Percentiles rank a stretch among this genome's conserved stretches.
Evolutionary conservation across 2,329 filamentous ascomycete genomes (phyloP).

Genomic region (Paraconiothyrium sp.): DNA sequence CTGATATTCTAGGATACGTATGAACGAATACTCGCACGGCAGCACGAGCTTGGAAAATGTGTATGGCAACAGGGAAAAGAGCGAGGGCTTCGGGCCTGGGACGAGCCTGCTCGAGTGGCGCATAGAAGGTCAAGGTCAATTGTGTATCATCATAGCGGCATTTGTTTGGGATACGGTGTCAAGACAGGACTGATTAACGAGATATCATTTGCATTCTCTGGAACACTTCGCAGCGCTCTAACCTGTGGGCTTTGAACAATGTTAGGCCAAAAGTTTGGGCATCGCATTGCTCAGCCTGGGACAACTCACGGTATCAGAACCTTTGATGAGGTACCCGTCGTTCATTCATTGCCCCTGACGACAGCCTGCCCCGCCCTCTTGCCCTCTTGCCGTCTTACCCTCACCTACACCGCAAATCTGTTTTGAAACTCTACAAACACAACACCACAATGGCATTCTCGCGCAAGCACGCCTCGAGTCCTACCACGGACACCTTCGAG

Average conservation of each 20-base stretch:
- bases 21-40: background rate
- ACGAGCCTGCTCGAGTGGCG: constrained; percentile 8
- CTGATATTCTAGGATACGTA: constrained; percentile 13
- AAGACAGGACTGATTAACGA: constrained; percentile 10
- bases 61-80: background rate
- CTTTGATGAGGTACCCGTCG: background rate
- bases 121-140: constrained; percentile 9
- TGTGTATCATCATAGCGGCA: constrained; percentile 19
- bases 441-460: background rate
- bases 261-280: background rate
- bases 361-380: background rate
- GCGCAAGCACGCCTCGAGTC: background rate
- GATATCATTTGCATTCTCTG: constrained; percentile 8
- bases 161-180: constrained; percentile 12
- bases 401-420: background rate
- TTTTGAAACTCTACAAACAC: background rate
- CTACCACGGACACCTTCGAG: constrained; percentile 1
- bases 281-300: background rate
- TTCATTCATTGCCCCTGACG: background rate
- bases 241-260: background rate
- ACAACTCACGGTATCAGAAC: background rate
- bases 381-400: background rate
- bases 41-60: background rate
- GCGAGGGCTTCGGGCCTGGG: background rate
- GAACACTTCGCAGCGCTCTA: background rate